Evolutionary conservation across 1,139 yeast species (phyloP).

Genomic region (Torulaspora pretoriensis): DNA sequence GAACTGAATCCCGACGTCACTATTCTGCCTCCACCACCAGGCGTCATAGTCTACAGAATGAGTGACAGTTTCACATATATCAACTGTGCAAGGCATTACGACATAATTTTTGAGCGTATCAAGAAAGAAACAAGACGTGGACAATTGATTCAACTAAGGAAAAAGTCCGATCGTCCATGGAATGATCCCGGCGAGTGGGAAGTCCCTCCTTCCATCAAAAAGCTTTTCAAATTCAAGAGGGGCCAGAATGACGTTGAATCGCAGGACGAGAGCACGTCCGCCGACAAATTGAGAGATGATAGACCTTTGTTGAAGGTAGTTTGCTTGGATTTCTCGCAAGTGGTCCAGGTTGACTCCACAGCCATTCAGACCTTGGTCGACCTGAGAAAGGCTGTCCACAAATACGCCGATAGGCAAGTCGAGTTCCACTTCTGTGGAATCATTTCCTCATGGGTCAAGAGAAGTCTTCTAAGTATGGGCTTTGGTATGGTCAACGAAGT

Average conservation of each 20-base stretch:
- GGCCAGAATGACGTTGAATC: slow-evolving; percentile 19
- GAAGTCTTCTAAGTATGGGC: slow-evolving; percentile 71
- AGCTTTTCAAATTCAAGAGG: slow-evolving; percentile 21
- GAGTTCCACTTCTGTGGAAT: slow-evolving; percentile 89
- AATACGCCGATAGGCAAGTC: slow-evolving; percentile 76
- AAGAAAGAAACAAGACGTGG: slow-evolving; percentile 61
- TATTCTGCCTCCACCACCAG: slow-evolving; percentile 81
- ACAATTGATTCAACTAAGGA: slow-evolving; percentile 41
- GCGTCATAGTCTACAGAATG: slow-evolving; percentile 81
- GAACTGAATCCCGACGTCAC: slow-evolving; percentile 55
- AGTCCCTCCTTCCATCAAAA: slow-evolving; percentile 25
- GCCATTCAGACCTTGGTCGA: slow-evolving; percentile 77
- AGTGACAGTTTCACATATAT: slow-evolving; percentile 78
- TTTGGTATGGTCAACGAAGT: slow-evolving; percentile 60
- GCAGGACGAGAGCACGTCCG: slow-evolving; percentile 12
- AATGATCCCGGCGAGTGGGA: slow-evolving; percentile 67
- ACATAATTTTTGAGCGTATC: slow-evolving; percentile 63
- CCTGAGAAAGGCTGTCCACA: slow-evolving; percentile 64
- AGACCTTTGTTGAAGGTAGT: slow-evolving; percentile 68
- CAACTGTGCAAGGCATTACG: slow-evolving; percentile 71
- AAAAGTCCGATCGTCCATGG: slow-evolving; percentile 80
- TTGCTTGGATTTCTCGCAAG: slow-evolving; percentile 77
- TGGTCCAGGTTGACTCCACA: slow-evolving; percentile 72
- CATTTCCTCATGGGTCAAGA: slow-evolving; percentile 78
- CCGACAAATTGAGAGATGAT: slow-evolving; percentile 38